These are phyloP conservation scores for Roridomyces roridus DNA, from an alignment of 768 basidiomycete genomes.

Conservation along the genomic window DNA sequence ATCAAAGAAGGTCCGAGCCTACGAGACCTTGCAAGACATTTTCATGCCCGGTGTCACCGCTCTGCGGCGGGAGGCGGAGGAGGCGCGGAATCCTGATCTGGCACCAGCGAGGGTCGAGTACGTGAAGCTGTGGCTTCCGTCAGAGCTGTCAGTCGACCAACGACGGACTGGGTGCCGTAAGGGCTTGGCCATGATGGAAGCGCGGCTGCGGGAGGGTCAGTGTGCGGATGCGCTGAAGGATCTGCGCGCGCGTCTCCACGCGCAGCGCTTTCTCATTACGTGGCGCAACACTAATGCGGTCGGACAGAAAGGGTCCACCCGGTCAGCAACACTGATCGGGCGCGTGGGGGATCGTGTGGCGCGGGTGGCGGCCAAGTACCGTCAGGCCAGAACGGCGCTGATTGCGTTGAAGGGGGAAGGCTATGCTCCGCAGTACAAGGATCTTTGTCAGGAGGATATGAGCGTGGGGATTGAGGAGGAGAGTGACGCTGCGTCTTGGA, in stretches of 20 bases:
- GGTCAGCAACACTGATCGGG: constrained; percentile 1
- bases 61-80: constrained; percentile 1
- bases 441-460: background rate
- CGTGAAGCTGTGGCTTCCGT: constrained; percentile 9
- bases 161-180: background rate
- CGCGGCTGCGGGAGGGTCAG: constrained; percentile 5
- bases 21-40: background rate
- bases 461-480: background rate
- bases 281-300: constrained; percentile 6
- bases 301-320: background rate
- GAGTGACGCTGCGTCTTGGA: background rate
- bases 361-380: background rate
- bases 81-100: background rate
- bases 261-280: constrained; percentile 8
- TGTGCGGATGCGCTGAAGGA: constrained; percentile 1
- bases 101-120: constrained; percentile 3
- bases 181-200: background rate
- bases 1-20: background rate
- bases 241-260: constrained; percentile 3
- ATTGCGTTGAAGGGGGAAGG: background rate
- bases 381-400: background rate
- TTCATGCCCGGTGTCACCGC: constrained; percentile 13
- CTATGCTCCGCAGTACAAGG: constrained; percentile 4
- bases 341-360: constrained; percentile 5
- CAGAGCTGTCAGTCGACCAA: background rate